A percentile compares a stretch with the other conserved stretches of the same genome.
phyloP scores from a whole-genome alignment of 331 rosid species.

The Cydonia oblonga region DNA sequence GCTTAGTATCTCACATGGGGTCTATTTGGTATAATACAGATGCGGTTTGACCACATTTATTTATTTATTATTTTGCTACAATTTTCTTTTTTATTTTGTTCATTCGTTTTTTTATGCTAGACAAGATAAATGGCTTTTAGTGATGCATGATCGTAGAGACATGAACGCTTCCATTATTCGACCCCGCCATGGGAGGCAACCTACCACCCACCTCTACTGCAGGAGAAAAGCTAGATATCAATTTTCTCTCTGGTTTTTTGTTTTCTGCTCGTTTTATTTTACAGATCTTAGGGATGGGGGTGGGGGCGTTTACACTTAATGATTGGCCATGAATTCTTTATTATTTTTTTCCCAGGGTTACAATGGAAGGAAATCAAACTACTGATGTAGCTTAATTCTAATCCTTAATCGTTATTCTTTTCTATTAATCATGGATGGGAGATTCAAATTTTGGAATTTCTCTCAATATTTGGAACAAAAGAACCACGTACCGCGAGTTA shows the following conservation, averaged over 20 bases:
- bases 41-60: constrained; percentile 6
- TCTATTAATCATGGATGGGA: neutral
- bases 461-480: neutral
- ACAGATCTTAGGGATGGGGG: neutral
- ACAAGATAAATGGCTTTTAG: constrained; percentile 11
- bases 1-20: constrained; percentile 42
- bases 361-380: neutral
- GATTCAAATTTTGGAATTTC: neutral
- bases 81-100: neutral
- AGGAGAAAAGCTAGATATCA: neutral
- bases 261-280: neutral
- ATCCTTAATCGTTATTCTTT: neutral
- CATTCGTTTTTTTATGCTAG: neutral
- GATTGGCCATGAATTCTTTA: neutral
- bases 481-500: neutral
- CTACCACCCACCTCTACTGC: constrained; percentile 18
- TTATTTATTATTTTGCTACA: no score
- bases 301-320: neutral
- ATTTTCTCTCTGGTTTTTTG: neutral
- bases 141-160: constrained; percentile 53
- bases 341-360: no score
- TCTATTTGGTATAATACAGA: neutral
- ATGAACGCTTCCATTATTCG: constrained; percentile 40
- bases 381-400: neutral
- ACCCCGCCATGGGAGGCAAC: constrained; percentile 58